Base-by-base conservation (phyloP, 2,329 filamentous ascomycete species). In the Teratosphaeria zuluensis region DNA sequence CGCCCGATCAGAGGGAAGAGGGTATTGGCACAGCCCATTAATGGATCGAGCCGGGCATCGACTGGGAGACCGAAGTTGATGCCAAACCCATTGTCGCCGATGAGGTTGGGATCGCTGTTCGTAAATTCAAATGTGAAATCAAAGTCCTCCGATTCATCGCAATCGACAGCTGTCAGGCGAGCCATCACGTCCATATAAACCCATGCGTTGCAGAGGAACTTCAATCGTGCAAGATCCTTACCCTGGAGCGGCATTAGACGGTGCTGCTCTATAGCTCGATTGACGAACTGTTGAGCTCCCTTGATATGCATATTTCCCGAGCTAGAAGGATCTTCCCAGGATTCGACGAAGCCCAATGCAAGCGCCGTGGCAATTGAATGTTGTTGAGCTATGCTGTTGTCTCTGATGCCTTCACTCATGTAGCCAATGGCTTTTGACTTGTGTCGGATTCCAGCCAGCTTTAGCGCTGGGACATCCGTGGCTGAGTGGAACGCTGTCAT, bases 101-200 rank as follows among this genome's bases (percentile, higher is more conserved):
- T 63, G 57, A 65, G 59, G 12, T 65, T 54, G 4, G 77, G 75
- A 11, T 33, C 28, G 14, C 60, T 58, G 16, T 56, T 42, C 11
- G 70, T 75, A 54, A 69, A 66, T 24, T 66, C 42, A 38, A 69
- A 66, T 5, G 79, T 73, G 51, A 76, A 74, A 52, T 81, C 77
- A 58, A 83, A 81, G 65, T 83, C 80, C 53, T 78, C 77, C 2
- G 76, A 77, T 12, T 83, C 81, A 28, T 82, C 81, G 38, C 81
- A 79, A 59, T 84, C 81, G 2, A 82, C 72, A 2, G 84, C 84
- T 0, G 85, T 88, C 54, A 89, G 73, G 14, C 85, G 80, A 28
- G 86, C 83, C 62, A 89, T 85, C 31, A 89, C 86, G 68, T 88
- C 85, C 80, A 88, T 86, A 66, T 89, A 89, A 7, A 88, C 79